phyloP scores from a whole-genome alignment of 2,329 filamentous ascomycete species.

The Paraphoma chrysanthemicola region DNA sequence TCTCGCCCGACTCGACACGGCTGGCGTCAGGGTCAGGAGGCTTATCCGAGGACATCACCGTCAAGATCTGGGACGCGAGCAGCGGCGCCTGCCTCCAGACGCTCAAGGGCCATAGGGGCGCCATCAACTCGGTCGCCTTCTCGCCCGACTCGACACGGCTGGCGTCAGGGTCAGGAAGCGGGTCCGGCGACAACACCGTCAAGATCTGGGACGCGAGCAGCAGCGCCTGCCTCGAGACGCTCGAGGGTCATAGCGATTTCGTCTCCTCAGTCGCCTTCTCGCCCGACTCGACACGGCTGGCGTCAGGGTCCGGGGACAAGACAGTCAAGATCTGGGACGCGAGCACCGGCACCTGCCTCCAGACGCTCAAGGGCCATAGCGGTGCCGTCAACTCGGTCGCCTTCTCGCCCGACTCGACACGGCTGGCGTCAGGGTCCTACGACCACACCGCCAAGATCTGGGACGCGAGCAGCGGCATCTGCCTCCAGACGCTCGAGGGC shows the following conservation, averaged over 20 bases:
- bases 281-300: slow-evolving; percentile 19
- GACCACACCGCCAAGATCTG: slow-evolving; percentile 27
- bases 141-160: slow-evolving; percentile 3
- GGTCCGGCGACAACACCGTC: too few relatives aligned
- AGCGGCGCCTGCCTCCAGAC: too few relatives aligned
- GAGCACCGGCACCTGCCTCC: slow-evolving; percentile 16
- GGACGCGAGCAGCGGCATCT: slow-evolving; percentile 19
- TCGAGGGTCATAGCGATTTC: slow-evolving; percentile 12
- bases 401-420: too few relatives aligned
- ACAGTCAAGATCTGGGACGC: slow-evolving; percentile 19
- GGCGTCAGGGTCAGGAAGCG: not conserved
- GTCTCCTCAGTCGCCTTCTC: slow-evolving; percentile 31
- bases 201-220: too few relatives aligned
- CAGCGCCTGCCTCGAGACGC: too few relatives aligned
- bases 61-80: too few relatives aligned
- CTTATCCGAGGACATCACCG: too few relatives aligned
- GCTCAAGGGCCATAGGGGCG: too few relatives aligned
- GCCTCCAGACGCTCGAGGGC: slow-evolving; percentile 22
- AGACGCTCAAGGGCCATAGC: slow-evolving; percentile 24
- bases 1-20: too few relatives aligned
- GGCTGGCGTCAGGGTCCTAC: slow-evolving; percentile 11
- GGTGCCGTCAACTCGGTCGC: slow-evolving; percentile 2
- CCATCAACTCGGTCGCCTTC: slow-evolving; percentile 6
- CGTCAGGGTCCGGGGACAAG: slow-evolving; percentile 17
- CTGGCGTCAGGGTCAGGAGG: too few relatives aligned